These are phyloP conservation scores for Apiospora marii DNA, from an alignment of 2,329 filamentous ascomycete genomes.

Conservation along the genomic window DNA sequence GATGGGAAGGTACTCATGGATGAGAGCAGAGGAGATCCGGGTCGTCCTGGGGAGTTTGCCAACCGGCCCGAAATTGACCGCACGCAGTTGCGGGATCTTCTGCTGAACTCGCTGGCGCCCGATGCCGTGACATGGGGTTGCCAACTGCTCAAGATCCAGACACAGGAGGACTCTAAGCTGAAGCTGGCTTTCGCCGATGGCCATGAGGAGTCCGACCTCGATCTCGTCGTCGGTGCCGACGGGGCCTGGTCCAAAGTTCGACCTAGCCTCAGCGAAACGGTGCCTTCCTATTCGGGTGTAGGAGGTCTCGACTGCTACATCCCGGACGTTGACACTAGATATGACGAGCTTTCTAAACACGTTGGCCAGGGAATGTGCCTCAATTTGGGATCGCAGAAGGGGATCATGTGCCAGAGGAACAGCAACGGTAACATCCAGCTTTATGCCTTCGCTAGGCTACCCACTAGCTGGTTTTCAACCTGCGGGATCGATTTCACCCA, in stretches of 20 bases:
- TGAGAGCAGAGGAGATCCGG: slow-evolving; percentile 36
- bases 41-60: slow-evolving; percentile 34
- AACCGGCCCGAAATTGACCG: slow-evolving; percentile 50
- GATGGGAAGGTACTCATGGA: slow-evolving; percentile 38
- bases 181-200: slow-evolving; percentile 32
- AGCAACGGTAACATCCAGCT: not conserved
- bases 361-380: slow-evolving; percentile 50
- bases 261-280: slow-evolving; percentile 42
- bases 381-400: slow-evolving; percentile 41
- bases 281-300: slow-evolving; percentile 49
- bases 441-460: slow-evolving; percentile 36
- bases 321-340: slow-evolving; percentile 40
- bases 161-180: slow-evolving; percentile 20
- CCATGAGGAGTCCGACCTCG: slow-evolving; percentile 35
- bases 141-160: slow-evolving; percentile 40
- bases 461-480: too few species aligned
- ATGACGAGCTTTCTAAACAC: slow-evolving; percentile 47
- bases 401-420: slow-evolving; percentile 44
- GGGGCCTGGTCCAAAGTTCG: slow-evolving; percentile 51
- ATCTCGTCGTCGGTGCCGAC: slow-evolving; percentile 50
- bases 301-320: slow-evolving; percentile 48
- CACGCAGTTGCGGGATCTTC: slow-evolving; percentile 43
- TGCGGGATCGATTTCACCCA: too few species aligned
- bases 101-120: slow-evolving; percentile 41
- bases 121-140: slow-evolving; percentile 48